phyloP scores from a whole-genome alignment of 2,329 filamentous ascomycete species.

The Cladorrhinum sp. region DNA sequence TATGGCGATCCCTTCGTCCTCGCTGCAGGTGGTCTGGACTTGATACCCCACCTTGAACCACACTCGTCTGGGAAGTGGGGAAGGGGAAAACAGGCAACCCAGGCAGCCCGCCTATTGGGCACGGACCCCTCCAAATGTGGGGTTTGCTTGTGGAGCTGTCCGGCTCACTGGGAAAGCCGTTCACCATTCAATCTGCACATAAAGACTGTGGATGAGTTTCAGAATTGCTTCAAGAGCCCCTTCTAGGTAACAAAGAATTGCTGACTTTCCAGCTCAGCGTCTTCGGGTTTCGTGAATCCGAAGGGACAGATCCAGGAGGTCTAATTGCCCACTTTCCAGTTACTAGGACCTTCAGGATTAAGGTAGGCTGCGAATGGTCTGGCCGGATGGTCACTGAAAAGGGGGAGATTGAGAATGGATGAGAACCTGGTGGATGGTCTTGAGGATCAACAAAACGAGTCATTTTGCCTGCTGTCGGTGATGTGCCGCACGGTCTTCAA shows the following conservation, averaged over 20 bases:
- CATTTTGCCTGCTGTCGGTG: neutral
- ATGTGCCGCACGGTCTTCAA: neutral
- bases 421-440: neutral
- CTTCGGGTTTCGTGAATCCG: neutral
- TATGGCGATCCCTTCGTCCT: neutral
- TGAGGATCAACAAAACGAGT: neutral
- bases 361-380: neutral
- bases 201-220: conserved; percentile 33
- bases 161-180: conserved; percentile 18
- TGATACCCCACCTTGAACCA: neutral
- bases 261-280: neutral
- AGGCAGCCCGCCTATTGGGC: neutral
- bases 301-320: too few species aligned
- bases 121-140: neutral
- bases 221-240: conserved; percentile 40
- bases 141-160: neutral
- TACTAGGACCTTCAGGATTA: too few species aligned
- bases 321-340: too few species aligned
- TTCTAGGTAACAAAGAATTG: too few species aligned
- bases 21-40: too few species aligned
- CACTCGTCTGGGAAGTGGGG: neutral
- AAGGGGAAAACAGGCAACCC: too few species aligned
- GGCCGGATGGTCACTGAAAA: neutral
- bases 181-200: conserved; percentile 13
- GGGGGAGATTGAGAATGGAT: neutral